These are phyloP conservation scores for Huntiella decipiens DNA, from an alignment of 2,329 filamentous ascomycete genomes.

Conservation along the genomic window DNA sequence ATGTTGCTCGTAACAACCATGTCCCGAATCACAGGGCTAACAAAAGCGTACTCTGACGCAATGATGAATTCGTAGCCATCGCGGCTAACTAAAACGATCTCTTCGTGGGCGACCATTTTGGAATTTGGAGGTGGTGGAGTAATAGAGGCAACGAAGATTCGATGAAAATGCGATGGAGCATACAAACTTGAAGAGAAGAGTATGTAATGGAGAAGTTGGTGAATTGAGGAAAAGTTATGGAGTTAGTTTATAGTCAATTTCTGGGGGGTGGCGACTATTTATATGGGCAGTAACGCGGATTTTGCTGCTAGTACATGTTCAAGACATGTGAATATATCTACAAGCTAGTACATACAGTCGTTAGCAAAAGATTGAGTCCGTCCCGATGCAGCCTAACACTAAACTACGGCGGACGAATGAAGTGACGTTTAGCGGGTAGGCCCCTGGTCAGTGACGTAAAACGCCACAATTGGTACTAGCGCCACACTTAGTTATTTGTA, in stretches of 20 bases:
- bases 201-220: neutral
- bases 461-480: no score
- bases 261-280: neutral
- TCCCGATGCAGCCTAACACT: no score
- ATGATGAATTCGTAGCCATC: slow-evolving; percentile 65
- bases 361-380: no score
- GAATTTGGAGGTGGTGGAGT: neutral
- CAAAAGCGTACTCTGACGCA: slow-evolving; percentile 47
- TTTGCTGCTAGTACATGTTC: no score
- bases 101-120: slow-evolving; percentile 28
- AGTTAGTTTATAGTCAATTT: neutral
- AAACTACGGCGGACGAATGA: no score
- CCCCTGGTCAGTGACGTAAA: no score
- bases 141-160: neutral
- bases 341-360: no score
- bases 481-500: no score
- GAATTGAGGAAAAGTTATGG: neutral
- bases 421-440: no score
- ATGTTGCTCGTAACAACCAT: slow-evolving; percentile 51
- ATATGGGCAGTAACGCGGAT: neutral
- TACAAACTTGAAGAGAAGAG: neutral
- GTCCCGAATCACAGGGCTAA: slow-evolving; percentile 53
- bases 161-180: neutral
- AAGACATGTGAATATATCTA: no score
- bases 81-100: slow-evolving; percentile 56